Evolutionary conservation across 2,329 filamentous ascomycete species (phyloP), one percentile per base, ranked within the genome.

Genomic region (Pleomassaria siparia): DNA sequence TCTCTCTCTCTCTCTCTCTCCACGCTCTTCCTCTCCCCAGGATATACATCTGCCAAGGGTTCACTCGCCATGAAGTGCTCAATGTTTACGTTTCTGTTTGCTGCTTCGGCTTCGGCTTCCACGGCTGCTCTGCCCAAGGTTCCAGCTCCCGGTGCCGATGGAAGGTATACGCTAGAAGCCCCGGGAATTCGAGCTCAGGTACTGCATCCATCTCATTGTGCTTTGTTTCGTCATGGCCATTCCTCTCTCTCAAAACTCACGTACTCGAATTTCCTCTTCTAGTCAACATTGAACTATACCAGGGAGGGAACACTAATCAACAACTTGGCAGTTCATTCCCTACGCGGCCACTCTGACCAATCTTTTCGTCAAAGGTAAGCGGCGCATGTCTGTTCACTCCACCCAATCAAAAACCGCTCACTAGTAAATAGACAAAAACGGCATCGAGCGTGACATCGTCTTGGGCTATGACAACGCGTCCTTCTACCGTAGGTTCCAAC

Each of bases 401-500:
- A 4, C 0, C 15, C 13, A 16, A 44, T 20, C n/a, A 25, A 5
- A n/a, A 25, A 7, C 12, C 43, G 28, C 54, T 64, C 18, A 64
- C 25, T 39, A 9, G 30, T 10, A 10, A 12, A 32, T 18, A 67
- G 64, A 66, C 42, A 59, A 64, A 50, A 54, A 63, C 24, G 64
- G 64, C 18, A 40, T 64, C 11, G 52, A 64, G 39, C 56, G 58
- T 9, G 64, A 68, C 32, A 64, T 68, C 41, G 64, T 68, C 6
- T 50, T 68, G 3, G 64, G 64, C 11, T 68, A 68, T 35, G 64
- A 67, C 50, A 68, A 68, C 25, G 62, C 62, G 5, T 66, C 64
- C 7, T 68, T 53, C 55, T 68, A 68, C 33, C 58, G 64, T 67
- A 59, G 44, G 63, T 53, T 18, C 43, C n/a, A 44, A 21, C 3